A percentile compares a stretch with the other conserved stretches of the same genome.
phyloP scores from a whole-genome alignment of 139 green algal genomes.

The Micromonas pusilla region DNA sequence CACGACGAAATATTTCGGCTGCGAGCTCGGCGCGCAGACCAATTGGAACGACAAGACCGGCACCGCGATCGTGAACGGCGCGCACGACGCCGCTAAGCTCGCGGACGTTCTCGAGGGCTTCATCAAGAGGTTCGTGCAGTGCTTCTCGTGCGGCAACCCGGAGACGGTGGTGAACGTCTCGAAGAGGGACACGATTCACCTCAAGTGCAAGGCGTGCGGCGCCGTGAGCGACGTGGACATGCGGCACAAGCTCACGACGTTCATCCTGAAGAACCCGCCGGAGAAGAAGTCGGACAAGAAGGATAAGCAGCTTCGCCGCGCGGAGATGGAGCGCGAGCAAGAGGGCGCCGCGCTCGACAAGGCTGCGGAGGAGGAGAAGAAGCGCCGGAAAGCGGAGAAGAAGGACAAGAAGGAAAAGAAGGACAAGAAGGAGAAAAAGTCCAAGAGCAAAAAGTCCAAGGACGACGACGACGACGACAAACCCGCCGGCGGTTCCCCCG shows the following conservation, averaged over 20 bases:
- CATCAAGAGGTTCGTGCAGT: conserved; percentile 99
- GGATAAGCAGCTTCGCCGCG: conserved; percentile 37
- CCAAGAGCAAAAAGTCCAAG: conserved; percentile 55
- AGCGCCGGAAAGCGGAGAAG: conserved; percentile 24
- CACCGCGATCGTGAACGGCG: conserved; percentile 91
- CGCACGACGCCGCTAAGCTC: conserved; percentile 67
- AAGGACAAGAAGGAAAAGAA: conserved; percentile 45
- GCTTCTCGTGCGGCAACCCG: conserved; percentile 94
- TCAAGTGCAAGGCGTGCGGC: conserved; percentile 93
- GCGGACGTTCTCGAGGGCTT: conserved; percentile 86
- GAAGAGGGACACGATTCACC: conserved; percentile 73
- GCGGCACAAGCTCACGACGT: conserved; percentile 94
- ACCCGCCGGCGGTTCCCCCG: neutral
- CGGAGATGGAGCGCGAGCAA: conserved; percentile 44
- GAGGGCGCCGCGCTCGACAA: conserved; percentile 40
- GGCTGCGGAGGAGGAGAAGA: conserved; percentile 34
- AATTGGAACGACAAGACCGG: conserved; percentile 88
- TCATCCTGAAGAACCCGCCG: conserved; percentile 98
- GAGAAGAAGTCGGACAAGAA: conserved; percentile 72
- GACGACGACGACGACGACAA: conserved; percentile 22
- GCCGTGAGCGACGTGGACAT: conserved; percentile 82
- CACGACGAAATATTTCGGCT: conserved; percentile 92
- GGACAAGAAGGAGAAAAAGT: conserved; percentile 49
- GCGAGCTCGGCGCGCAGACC: conserved; percentile 91
- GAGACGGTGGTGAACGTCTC: conserved; percentile 89